These are phyloP conservation scores for Zoysia pacifica DNA, from an alignment of 176 grass and related monocot genomes.

Conservation along the genomic window DNA sequence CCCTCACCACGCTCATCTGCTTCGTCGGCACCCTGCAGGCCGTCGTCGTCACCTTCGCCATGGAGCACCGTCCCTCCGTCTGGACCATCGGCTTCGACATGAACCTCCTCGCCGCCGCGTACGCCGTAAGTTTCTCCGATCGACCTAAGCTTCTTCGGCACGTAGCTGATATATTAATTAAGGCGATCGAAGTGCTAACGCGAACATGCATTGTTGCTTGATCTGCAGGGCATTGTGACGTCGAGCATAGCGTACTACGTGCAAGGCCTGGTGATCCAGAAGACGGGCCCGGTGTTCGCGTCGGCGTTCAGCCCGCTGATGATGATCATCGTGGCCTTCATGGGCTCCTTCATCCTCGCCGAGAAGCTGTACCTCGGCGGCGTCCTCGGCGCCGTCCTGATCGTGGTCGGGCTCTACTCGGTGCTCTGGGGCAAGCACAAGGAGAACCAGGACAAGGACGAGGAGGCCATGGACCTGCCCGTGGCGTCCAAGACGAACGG, in stretches of 20 bases:
- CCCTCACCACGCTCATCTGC: constrained; percentile 93
- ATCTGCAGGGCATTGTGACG: constrained; percentile 86
- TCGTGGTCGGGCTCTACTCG: constrained; percentile 79
- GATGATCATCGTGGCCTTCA: constrained; percentile 97
- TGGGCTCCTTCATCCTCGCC: constrained; percentile 96
- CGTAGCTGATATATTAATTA: not conserved
- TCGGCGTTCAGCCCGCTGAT: constrained; percentile 99
- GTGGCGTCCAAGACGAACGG: constrained; percentile 57
- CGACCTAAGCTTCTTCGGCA: no score
- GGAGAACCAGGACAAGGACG: constrained; percentile 69
- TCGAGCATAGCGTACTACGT: constrained; percentile 99
- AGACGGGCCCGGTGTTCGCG: constrained; percentile 92
- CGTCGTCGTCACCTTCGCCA: constrained; percentile 81
- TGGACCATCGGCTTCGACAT: constrained; percentile 98
- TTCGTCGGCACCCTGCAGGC: constrained; percentile 97
- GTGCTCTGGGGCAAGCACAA: constrained; percentile 98
- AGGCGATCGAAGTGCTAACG: not conserved
- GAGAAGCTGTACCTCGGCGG: constrained; percentile 91
- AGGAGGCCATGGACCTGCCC: constrained; percentile 60
- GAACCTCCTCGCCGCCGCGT: constrained; percentile 98
- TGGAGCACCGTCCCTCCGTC: constrained; percentile 79
- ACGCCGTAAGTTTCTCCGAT: constrained; percentile 54
- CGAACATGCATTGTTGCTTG: not conserved
- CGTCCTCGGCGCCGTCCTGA: constrained; percentile 63
- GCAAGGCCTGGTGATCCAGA: constrained; percentile 89